A percentile compares a stretch with the other conserved stretches of the same genome.
phyloP scores from a whole-genome alignment of 805 yeast genomes.

The Metschnikowia lochheadii region DNA sequence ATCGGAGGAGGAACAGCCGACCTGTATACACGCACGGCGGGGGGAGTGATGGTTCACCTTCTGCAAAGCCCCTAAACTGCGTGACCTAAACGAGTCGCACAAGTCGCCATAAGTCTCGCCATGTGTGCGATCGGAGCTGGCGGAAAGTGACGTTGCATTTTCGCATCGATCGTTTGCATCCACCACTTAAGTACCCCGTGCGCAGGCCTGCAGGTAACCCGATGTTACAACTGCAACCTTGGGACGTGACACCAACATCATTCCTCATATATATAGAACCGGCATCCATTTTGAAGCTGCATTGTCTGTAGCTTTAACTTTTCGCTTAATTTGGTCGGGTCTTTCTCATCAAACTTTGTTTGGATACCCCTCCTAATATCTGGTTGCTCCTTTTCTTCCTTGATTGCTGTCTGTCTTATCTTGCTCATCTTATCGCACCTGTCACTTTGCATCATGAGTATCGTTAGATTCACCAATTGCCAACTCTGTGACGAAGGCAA shows the following conservation, averaged over 20 bases:
- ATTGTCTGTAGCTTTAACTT: too few relatives aligned
- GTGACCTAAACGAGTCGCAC: too few relatives aligned
- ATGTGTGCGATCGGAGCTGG: neutral
- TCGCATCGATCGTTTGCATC: neutral
- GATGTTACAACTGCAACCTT: slow-evolving; percentile 10
- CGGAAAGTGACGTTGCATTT: slow-evolving; percentile 15
- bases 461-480: slow-evolving; percentile 39
- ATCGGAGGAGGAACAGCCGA: neutral
- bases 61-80: too few relatives aligned
- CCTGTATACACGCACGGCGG: neutral
- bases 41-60: too few relatives aligned
- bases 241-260: neutral
- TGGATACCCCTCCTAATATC: neutral
- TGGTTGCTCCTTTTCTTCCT: neutral
- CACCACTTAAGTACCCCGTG: neutral
- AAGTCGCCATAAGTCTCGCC: too few relatives aligned
- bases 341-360: neutral
- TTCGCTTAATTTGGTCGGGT: too few relatives aligned
- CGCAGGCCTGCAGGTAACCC: neutral
- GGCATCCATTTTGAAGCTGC: neutral
- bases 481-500: slow-evolving; percentile 41
- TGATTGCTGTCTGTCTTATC: neutral
- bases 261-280: neutral
- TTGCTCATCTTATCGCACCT: neutral
- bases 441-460: neutral